These are phyloP conservation scores for Metschnikowia kunwiensis DNA, from an alignment of 805 yeast genomes.

Conservation along the genomic window DNA sequence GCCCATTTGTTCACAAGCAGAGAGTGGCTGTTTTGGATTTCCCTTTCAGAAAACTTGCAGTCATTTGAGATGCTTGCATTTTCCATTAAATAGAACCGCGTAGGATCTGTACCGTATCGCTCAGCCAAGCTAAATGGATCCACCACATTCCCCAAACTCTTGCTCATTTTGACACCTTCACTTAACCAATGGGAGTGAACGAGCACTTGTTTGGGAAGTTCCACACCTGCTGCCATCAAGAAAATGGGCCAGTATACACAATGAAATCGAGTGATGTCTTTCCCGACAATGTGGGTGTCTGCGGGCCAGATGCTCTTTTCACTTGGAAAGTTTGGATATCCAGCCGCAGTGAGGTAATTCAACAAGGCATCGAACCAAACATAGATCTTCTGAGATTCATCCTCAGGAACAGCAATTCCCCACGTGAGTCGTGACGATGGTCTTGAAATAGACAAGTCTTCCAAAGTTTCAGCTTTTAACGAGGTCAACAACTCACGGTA, in stretches of 20 bases:
- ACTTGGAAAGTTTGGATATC: constrained; percentile 35
- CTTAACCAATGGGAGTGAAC: constrained; percentile 96
- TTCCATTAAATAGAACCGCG: constrained; percentile 73
- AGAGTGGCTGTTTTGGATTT: constrained; percentile 51
- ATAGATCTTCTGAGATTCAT: constrained; percentile 73
- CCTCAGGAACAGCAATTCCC: constrained; percentile 90
- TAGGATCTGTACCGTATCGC: constrained; percentile 65
- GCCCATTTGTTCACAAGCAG: constrained; percentile 79
- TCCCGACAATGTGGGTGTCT: constrained; percentile 76
- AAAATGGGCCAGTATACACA: constrained; percentile 94
- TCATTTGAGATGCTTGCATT: constrained; percentile 75
- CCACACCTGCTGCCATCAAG: constrained; percentile 74
- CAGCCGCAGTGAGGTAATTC: constrained; percentile 75
- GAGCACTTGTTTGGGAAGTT: constrained; percentile 67
- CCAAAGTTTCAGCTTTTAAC: constrained; percentile 44
- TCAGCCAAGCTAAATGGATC: constrained; percentile 73
- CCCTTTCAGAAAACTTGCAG: constrained; percentile 68
- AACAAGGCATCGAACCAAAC: constrained; percentile 97
- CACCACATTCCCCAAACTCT: constrained; percentile 88
- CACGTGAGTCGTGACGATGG: constrained; percentile 75
- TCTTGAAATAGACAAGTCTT: constrained; percentile 83
- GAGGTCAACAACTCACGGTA: constrained; percentile 56
- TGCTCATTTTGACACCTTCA: constrained; percentile 90
- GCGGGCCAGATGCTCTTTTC: constrained; percentile 54
- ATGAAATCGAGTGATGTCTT: constrained; percentile 87